Evolutionary conservation across 2,329 filamentous ascomycete genomes (phyloP), one percentile per base, ranked within the genome.

Genomic region (Exophiala oligosperma): DNA sequence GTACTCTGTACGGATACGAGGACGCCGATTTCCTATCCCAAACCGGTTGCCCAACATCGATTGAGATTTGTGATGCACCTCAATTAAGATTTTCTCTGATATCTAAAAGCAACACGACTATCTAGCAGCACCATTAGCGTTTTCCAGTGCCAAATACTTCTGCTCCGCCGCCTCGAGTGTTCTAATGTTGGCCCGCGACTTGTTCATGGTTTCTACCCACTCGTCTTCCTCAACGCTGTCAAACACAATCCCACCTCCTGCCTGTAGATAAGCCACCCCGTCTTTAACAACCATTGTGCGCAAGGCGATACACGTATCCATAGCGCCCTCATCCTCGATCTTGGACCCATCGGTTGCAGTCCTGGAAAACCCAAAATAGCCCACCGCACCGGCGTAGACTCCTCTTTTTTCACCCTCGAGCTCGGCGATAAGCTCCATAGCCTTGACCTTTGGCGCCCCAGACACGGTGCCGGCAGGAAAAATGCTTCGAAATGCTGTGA

Each of bases 391-490:
- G 7, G 94, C 94, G 71, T 99, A 99, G 40, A 97, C 86, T 41
- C 94, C 93, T 54, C 94, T 83, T 81, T 97, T 97, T 81, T 99
- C 94, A 64, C 84, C 80, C 77, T 99, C 94, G 48, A 97, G 78
- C 77, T 97, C 93, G 48, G 90, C 92, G 68, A 99, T 99, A 61
- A 99, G 80, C 76, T 97, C 90, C 94, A 99, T 99, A 2, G 94
- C 94, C 62, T 88, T 86, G 55, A 99, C 92, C 77, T 99, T 99
- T 57, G 94, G 94, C 3, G 94, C 93, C 3, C 94, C 94, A 17
- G 90, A 94, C 29, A 97, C 93, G 0, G 94, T 99, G 56, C 94
- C 94, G 3, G 94, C 94, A 0, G 94, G 94, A 79, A 99, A 99
- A 68, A 99, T 97, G 65, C 90, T 92, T 40, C 93, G 85, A 78